Base-by-base conservation (phyloP, 345 rosid species). In the Orychophragmus violaceus region DNA sequence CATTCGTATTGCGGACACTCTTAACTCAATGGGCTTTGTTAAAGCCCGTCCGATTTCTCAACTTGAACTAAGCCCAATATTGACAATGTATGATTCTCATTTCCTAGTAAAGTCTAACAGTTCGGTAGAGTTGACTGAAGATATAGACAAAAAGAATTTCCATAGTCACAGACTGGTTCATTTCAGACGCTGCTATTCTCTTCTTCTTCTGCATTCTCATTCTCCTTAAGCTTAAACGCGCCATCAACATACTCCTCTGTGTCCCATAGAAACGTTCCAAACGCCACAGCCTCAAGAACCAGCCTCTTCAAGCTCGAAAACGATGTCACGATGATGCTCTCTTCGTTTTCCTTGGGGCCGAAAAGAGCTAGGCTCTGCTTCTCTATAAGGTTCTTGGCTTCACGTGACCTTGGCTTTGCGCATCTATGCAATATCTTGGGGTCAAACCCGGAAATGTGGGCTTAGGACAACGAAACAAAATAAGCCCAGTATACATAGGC, bases 211-310 rank as follows among this genome's bases (percentile, higher is more conserved):
- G 76, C 76, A 51, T 72, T 72, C 37, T 49, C 76, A 41, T 69
- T 75, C 58, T 81, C 87, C 54, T 75, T 78, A 13, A 93, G 89
- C 82, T 81, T 82, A 78, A 81, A 93, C 4, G 85, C 80, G 5
- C 75, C 64, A 59, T 85, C 69, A 0, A 88, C 91, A 68, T 78
- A 77, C 58, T 83, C 91, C 80, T 93, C 96, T 4, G 87, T 74
- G 30, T 90, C 98, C 97, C 96, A 90, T 16, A 93, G 87, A 65
- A 93, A 93, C 45, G 84, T 79, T 64, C 98, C 97, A 42, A 93
- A 93, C 7, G 97, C 96, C 30, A 88, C 83, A 23, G 98, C 98
- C 74, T 93, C 98, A 56, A 88, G 68, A 65, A 88, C 84, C 78
- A 93, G 62, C 55, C 98, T 86, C 85, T 82, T 93, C 71, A 93